phyloP scores from a whole-genome alignment of 2,329 filamentous ascomycete genomes.

The Tolypocladium tropicale region DNA sequence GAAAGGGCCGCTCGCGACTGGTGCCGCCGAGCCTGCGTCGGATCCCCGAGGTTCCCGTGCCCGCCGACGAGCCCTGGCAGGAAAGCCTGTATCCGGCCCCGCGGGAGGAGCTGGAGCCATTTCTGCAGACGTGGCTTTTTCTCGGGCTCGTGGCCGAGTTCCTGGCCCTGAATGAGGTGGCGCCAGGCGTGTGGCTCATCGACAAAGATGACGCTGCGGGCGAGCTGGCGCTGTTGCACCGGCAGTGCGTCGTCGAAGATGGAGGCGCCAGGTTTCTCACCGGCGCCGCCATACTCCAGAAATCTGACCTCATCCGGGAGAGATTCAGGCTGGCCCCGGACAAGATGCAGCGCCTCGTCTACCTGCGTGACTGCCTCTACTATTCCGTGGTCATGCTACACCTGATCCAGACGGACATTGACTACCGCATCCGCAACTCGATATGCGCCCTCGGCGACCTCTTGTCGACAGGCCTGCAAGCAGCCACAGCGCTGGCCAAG shows the following conservation, averaged over 20 bases:
- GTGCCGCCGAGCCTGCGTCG: conserved; percentile 4
- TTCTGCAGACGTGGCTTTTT: conserved; percentile 23
- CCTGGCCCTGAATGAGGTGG: conserved; percentile 13
- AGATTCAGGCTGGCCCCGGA: conserved; percentile 5
- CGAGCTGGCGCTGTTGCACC: conserved; percentile 8
- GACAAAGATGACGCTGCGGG: conserved; percentile 1
- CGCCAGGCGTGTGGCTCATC: conserved; percentile 5
- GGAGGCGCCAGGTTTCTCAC: conserved; percentile 1
- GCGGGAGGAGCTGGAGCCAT: conserved; percentile 11
- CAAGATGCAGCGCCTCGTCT: conserved; percentile 5
- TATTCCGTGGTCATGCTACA: conserved; percentile 8
- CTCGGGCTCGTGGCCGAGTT: conserved; percentile 20
- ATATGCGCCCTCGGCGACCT: conserved; percentile 18
- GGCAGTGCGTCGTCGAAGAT: conserved; percentile 2
- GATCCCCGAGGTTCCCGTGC: background rate
- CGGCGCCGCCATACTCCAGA: conserved; percentile 1
- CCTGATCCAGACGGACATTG: conserved; percentile 9
- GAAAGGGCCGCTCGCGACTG: conserved; percentile 6
- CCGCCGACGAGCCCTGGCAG: conserved; percentile 3
- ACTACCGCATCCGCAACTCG: conserved; percentile 13
- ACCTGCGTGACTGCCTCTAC: conserved; percentile 11
- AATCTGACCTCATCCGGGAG: conserved; percentile 1
- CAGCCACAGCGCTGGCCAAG: background rate
- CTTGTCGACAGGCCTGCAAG: conserved; percentile 7
- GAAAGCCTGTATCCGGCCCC: conserved; percentile 10